phyloP scores from a whole-genome alignment of 176 grass and related monocot species.

The Phoenix dactylifera region DNA sequence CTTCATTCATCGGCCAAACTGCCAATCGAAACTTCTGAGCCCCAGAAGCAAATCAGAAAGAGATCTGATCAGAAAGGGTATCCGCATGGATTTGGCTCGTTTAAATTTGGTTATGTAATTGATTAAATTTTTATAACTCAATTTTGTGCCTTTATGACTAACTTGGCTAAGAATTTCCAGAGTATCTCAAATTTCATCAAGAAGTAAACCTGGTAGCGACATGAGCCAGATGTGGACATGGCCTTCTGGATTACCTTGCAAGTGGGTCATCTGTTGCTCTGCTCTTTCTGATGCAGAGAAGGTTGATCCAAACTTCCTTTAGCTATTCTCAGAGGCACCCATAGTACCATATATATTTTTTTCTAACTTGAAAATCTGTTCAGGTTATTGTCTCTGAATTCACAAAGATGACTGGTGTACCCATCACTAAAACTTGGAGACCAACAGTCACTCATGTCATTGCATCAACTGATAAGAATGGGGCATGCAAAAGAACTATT shows the following conservation, averaged over 20 bases:
- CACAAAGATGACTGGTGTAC: slow-evolving; percentile 44
- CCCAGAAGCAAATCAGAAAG: slow-evolving; percentile 39
- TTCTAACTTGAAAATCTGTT: slow-evolving; percentile 28
- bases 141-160: too few relatives aligned
- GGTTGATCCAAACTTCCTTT: slow-evolving; percentile 22
- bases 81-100: not conserved
- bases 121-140: too few relatives aligned
- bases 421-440: slow-evolving; percentile 54
- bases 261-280: slow-evolving; percentile 87
- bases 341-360: too few relatives aligned
- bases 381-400: slow-evolving; percentile 61
- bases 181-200: slow-evolving; percentile 29
- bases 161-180: slow-evolving; percentile 20
- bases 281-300: slow-evolving; percentile 69
- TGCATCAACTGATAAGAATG: slow-evolving; percentile 54
- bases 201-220: slow-evolving; percentile 22
- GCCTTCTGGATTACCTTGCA: slow-evolving; percentile 51
- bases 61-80: slow-evolving; percentile 46
- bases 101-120: too few relatives aligned
- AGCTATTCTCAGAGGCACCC: too few relatives aligned
- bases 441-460: slow-evolving; percentile 76
- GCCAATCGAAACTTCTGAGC: slow-evolving; percentile 36
- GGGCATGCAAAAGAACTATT: slow-evolving; percentile 78
- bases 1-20: slow-evolving; percentile 54
- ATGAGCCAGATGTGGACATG: slow-evolving; percentile 46